Conservation (phyloP, 202 grass and related monocot genomes). For the Dendrocalamus latiflorus region DNA sequence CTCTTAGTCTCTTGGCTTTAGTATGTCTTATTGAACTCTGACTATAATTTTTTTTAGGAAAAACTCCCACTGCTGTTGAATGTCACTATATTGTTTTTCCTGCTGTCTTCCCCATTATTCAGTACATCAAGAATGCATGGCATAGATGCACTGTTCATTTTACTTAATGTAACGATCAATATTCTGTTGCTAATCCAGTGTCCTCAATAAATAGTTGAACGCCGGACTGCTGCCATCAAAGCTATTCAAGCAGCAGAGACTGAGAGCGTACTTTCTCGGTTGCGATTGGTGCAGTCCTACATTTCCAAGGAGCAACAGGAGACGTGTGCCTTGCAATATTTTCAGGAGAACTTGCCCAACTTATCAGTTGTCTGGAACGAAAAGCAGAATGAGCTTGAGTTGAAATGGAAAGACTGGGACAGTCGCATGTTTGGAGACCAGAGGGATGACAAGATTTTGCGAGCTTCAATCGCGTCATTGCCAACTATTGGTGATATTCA, state of each 20-base stretch:
- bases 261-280: slow-evolving; percentile 53
- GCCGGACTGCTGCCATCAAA: slow-evolving; percentile 51
- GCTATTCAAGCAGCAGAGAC: slow-evolving; percentile 56
- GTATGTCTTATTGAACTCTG: not conserved
- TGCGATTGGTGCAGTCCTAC: slow-evolving; percentile 47
- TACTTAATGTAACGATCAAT: not conserved
- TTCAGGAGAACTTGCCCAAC: slow-evolving; percentile 68
- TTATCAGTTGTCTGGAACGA: slow-evolving; percentile 40
- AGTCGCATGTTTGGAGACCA: slow-evolving; percentile 26
- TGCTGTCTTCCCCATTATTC: not conserved
- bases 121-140: not conserved
- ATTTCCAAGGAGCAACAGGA: slow-evolving; percentile 63
- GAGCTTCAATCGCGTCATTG: slow-evolving; percentile 50
- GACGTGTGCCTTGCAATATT: slow-evolving; percentile 55
- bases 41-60: not conserved
- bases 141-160: not conserved
- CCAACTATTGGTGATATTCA: slow-evolving; percentile 40
- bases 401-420: slow-evolving; percentile 61
- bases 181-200: slow-evolving; percentile 8
- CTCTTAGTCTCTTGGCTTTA: not conserved
- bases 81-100: not conserved
- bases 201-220: slow-evolving; percentile 44
- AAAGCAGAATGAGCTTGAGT: slow-evolving; percentile 43
- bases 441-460: slow-evolving; percentile 29
- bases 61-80: not conserved